These are phyloP conservation scores for Solanum hybrid DNA, from an alignment of 305 asterid species.

Conservation along the genomic window DNA sequence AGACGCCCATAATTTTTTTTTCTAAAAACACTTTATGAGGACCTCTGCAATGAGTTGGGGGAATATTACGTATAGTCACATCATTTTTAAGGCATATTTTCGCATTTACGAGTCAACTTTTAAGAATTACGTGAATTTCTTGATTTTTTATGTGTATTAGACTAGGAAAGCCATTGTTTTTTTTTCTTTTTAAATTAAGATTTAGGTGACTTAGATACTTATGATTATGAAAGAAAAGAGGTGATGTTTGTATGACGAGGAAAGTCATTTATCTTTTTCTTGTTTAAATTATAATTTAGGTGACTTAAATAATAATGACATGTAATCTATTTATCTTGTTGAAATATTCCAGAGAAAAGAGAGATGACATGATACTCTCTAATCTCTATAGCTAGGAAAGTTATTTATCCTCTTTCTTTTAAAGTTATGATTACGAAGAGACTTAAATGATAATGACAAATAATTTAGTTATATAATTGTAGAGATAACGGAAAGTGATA, in stretches of 20 bases:
- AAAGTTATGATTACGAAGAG: not conserved
- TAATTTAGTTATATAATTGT: too few species aligned
- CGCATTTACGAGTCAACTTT: too few species aligned
- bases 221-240: not conserved
- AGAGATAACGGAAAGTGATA: not conserved
- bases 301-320: not conserved
- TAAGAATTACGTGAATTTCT: too few species aligned
- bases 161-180: too few species aligned
- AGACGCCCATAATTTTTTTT: not conserved
- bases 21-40: not conserved
- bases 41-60: not conserved
- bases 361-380: not conserved
- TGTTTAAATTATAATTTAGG: not conserved
- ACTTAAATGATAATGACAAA: not conserved
- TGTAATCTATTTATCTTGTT: too few species aligned
- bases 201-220: not conserved
- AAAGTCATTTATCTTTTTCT: too few species aligned
- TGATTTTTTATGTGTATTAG: not conserved
- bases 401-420: not conserved
- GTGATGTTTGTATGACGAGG: not conserved
- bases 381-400: not conserved
- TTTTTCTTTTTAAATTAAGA: too few species aligned
- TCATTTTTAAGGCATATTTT: too few species aligned
- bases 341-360: not conserved
- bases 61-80: not conserved